Evolutionary conservation across 2,329 filamentous ascomycete species (phyloP).

Genomic region (Clonostachys byssicola): DNA sequence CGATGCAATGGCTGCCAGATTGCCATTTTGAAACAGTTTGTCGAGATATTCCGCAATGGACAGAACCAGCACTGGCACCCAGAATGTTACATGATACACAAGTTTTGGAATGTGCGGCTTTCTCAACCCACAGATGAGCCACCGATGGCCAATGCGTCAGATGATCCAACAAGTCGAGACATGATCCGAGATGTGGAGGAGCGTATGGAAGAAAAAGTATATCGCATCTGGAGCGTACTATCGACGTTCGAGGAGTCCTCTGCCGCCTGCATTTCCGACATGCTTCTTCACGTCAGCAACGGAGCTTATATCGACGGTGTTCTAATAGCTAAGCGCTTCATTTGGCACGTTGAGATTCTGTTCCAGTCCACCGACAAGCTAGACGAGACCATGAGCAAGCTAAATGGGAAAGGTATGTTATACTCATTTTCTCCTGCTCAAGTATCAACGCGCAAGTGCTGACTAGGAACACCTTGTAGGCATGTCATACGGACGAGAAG

Average conservation of each 20-base stretch:
- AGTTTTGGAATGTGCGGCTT: constrained; percentile 97
- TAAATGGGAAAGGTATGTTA: constrained; percentile 68
- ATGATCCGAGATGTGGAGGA: constrained; percentile 83
- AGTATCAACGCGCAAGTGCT: not conserved
- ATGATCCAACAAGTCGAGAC: constrained; percentile 62
- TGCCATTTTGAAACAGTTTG: constrained; percentile 96
- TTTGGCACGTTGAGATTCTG: constrained; percentile 89
- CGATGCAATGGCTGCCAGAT: constrained; percentile 96
- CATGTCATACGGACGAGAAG: constrained; percentile 87
- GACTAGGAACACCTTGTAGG: constrained; percentile 39
- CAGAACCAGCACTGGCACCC: constrained; percentile 99
- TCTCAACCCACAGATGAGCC: constrained; percentile 53
- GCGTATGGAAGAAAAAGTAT: constrained; percentile 95
- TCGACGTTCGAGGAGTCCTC: constrained; percentile 97
- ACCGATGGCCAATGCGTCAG: constrained; percentile 31
- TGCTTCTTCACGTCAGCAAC: constrained; percentile 98
- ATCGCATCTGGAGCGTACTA: constrained; percentile 95
- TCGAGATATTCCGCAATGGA: constrained; percentile 96
- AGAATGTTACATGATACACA: constrained; percentile 99
- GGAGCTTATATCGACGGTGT: constrained; percentile 94
- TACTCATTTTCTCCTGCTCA: not conserved
- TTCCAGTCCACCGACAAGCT: constrained; percentile 86
- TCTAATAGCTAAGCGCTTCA: constrained; percentile 91
- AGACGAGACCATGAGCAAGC: constrained; percentile 64
- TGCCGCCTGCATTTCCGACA: constrained; percentile 96